Conservation (phyloP, 1,139 yeast species). For the Yamadazyma buinensis region DNA sequence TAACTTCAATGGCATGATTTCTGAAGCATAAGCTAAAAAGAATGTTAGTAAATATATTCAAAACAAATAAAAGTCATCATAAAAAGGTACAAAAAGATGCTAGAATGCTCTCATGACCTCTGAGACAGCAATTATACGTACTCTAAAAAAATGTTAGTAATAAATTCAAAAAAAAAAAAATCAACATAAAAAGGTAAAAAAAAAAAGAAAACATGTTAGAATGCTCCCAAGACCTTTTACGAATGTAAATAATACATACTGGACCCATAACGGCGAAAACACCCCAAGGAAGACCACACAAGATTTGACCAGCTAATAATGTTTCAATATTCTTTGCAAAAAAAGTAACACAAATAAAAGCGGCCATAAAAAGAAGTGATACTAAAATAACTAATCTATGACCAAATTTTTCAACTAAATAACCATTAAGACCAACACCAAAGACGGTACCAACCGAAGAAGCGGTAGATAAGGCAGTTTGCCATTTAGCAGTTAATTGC, state of each 20-base stretch:
- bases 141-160: no score
- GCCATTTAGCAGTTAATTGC: conserved; percentile 21
- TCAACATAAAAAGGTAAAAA: no score
- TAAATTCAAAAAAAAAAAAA: no score
- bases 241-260: no score
- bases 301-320: conserved; percentile 20
- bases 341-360: conserved; percentile 20
- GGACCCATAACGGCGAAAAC: conserved; percentile 25
- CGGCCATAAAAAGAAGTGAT: conserved; percentile 18
- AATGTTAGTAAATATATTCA: no score
- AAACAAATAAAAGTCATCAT: no score
- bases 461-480: conserved; percentile 19
- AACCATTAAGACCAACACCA: conserved; percentile 22
- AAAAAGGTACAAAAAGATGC: no score
- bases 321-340: conserved; percentile 18
- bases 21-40: conserved; percentile 23
- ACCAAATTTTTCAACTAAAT: conserved; percentile 21
- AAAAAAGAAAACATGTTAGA: no score
- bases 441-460: conserved; percentile 19
- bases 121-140: no score
- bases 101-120: no score
- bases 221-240: no score
- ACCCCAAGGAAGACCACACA: conserved; percentile 26
- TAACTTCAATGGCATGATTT: conserved; percentile 20
- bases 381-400: conserved; percentile 21